Conservation (phyloP, 768 basidiomycete genomes). For the Rhizopogon salebrosus region DNA sequence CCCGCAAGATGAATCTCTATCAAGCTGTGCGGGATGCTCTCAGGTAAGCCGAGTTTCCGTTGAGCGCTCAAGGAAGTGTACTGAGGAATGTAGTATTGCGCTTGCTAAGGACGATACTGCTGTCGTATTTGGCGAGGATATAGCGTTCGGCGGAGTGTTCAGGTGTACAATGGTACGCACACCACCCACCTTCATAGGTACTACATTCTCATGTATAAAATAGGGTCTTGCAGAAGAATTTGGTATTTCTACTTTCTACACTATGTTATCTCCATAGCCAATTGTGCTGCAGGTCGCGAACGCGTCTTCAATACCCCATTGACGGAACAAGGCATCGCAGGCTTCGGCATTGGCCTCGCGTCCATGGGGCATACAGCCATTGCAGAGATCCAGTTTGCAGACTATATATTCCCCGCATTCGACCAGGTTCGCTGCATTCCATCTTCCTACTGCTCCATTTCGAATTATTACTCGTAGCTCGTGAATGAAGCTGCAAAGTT, state of each 20-base stretch:
- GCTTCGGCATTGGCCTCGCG: constrained; percentile 89
- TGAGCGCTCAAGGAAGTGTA: not conserved
- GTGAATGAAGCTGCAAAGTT: constrained; percentile 96
- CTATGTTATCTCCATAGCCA: not conserved
- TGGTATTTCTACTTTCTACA: constrained; percentile 40
- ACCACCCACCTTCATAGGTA: constrained; percentile 5
- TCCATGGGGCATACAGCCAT: constrained; percentile 93
- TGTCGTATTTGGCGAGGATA: constrained; percentile 88
- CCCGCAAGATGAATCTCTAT: constrained; percentile 93
- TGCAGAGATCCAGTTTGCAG: constrained; percentile 88
- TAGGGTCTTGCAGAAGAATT: constrained; percentile 92
- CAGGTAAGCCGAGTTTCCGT: constrained; percentile 41
- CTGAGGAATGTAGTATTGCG: constrained; percentile 55
- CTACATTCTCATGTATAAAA: constrained; percentile 5
- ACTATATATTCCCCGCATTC: constrained; percentile 93
- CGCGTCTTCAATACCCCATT: constrained; percentile 95
- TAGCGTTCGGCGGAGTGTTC: constrained; percentile 93
- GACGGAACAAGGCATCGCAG: constrained; percentile 91
- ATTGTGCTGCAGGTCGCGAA: constrained; percentile 59
- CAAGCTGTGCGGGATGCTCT: constrained; percentile 91
- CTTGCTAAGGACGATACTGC: constrained; percentile 81
- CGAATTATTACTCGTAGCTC: constrained; percentile 40
- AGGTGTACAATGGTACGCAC: constrained; percentile 78
- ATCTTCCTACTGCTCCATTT: not conserved
- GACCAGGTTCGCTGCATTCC: constrained; percentile 61